phyloP scores from a whole-genome alignment of 768 basidiomycete species.

The Hortiboletus flavorubellus region DNA sequence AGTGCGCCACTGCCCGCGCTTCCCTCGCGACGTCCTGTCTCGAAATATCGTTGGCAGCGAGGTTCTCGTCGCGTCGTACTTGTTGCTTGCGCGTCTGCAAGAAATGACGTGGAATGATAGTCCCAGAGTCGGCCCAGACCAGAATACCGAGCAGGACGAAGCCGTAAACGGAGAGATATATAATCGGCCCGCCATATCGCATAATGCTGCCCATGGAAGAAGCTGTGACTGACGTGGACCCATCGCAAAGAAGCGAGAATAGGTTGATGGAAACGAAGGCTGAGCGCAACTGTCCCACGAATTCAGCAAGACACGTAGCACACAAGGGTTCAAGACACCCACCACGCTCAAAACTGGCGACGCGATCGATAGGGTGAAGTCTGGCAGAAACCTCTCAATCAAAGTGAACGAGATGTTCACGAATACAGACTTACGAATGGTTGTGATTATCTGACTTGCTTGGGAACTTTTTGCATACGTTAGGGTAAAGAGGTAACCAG shows the following conservation, averaged over 20 bases:
- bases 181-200: constrained; percentile 71
- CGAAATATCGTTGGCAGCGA: constrained; percentile 13
- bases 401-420: not conserved
- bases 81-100: constrained; percentile 22
- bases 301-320: not conserved
- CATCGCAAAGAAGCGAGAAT: constrained; percentile 70
- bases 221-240: constrained; percentile 43
- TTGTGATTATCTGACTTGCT: constrained; percentile 52
- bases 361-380: constrained; percentile 64
- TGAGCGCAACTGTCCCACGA: constrained; percentile 49
- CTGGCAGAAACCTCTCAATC: constrained; percentile 19
- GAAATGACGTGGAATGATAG: constrained; percentile 41
- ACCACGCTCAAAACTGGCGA: constrained; percentile 71
- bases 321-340: constrained; percentile 26
- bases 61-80: constrained; percentile 9
- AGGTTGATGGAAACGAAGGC: constrained; percentile 74
- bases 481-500: constrained; percentile 65
- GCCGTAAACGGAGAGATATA: constrained; percentile 63
- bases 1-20: constrained; percentile 43
- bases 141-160: constrained; percentile 59
- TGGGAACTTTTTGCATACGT: constrained; percentile 66
- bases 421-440: constrained; percentile 43
- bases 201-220: constrained; percentile 50
- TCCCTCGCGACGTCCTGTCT: constrained; percentile 56
- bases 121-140: constrained; percentile 71